Evolutionary conservation across 2,329 filamentous ascomycete species (phyloP).

Genomic region (Bretziella fagacearum): DNA sequence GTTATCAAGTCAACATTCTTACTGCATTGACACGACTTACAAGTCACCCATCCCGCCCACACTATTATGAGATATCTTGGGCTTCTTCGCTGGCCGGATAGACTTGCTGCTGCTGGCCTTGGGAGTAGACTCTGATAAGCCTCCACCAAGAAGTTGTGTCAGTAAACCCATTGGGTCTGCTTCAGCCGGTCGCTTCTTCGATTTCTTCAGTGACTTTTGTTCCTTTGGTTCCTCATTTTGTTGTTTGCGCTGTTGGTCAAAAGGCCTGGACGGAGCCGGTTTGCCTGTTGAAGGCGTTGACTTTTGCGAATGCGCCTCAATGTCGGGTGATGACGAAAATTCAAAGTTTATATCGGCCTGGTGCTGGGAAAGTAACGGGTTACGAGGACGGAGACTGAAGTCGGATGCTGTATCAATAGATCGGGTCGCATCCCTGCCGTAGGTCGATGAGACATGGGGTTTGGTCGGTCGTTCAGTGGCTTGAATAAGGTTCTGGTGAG

Average conservation of each 20-base stretch:
- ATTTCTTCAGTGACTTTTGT: neutral
- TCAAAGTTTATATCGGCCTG: neutral
- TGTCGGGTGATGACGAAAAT: neutral
- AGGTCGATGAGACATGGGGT: too few relatives aligned
- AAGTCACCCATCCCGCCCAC: neutral
- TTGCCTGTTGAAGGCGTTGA: too few relatives aligned
- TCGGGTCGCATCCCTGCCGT: too few relatives aligned
- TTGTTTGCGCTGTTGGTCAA: too few relatives aligned
- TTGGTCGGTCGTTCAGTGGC: too few relatives aligned
- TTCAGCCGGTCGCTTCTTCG: too few relatives aligned
- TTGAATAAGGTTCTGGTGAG: too few relatives aligned
- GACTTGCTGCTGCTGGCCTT: neutral
- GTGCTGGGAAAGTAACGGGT: neutral
- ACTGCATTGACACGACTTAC: constrained; percentile 1
- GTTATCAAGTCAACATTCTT: neutral
- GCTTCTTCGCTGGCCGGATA: constrained; percentile 7
- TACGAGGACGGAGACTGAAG: neutral
- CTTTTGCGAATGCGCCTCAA: too few relatives aligned
- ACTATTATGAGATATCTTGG: neutral
- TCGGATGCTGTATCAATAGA: neutral
- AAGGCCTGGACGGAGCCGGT: too few relatives aligned
- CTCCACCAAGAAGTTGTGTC: neutral
- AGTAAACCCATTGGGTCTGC: neutral
- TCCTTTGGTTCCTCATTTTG: neutral
- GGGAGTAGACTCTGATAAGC: neutral